Evolutionary conservation across 179 eudicot species (phyloP), one percentile per base, ranked within the genome.

Genomic region (Patellifolia procumbens): DNA sequence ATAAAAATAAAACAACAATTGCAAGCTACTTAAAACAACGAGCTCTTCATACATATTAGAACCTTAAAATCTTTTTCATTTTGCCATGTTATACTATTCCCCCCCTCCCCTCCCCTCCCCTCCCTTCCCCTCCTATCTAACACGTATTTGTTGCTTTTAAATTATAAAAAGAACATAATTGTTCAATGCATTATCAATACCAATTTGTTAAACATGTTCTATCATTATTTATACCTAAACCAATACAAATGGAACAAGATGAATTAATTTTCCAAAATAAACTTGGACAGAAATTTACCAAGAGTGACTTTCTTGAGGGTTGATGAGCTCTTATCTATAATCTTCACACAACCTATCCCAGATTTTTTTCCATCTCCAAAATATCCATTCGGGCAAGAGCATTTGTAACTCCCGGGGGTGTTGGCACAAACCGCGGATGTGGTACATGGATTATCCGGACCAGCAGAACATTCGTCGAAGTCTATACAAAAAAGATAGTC

Each of bases 331-430:
- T 55, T 56, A 29, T 46, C 20, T 34, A 7, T 20, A 55, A 48
- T 39, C 67, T 35, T 74, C 28, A 32, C 42, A 66, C 90, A 87
- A 39, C 86, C 85, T 20, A 37, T 73, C 32, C 83, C 85, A 51
- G 73, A 68, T 73, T 78, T 83, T 42, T 53, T 2, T 43, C 83
- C 90, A 71, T 89, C 86, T 6, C 88, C 90, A 42, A 9, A n/a
- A 74, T 74, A 76, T 9, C 89, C 90, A 15, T 60, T 32, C 8
- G 76, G 76, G 80, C 90, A 89, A 22, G 70, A 59, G 65, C 89
- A 89, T 7, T 22, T 83, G 74, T 76, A 89, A 69, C 83, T 76
- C 4, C 92, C 87, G 0, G 80, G 86, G 19, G 81, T 78, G 79
- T 91, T 88, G 6, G 13, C 69, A 69, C 92, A 89, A 15, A 20